These are phyloP conservation scores for Cryptosporidium andersoni DNA, from an alignment of 169 alveolate species.

Conservation along the genomic window DNA sequence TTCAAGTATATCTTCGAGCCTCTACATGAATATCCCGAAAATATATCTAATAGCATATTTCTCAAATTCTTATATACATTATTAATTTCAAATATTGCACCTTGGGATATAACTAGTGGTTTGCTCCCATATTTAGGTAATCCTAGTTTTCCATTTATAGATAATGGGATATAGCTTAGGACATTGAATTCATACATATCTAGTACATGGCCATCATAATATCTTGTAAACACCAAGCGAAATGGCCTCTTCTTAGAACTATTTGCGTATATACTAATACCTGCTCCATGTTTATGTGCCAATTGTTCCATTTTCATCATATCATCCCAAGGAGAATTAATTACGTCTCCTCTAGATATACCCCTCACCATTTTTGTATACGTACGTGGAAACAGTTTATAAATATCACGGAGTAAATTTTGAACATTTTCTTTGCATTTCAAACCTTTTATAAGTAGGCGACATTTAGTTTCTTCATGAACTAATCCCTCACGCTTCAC, in stretches of 20 bases:
- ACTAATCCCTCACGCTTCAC: constrained; percentile 53
- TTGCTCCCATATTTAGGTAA: constrained; percentile 64
- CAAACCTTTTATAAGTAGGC: constrained; percentile 56
- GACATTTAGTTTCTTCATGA: constrained; percentile 62
- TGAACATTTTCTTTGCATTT: constrained; percentile 64
- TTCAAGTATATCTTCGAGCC: constrained; percentile 47
- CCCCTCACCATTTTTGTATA: constrained; percentile 59
- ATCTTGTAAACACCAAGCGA: constrained; percentile 50
- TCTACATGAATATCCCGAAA: constrained; percentile 51
- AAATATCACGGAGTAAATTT: constrained; percentile 15
- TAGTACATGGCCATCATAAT: constrained; percentile 49
- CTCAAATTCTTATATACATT: constrained; percentile 51
- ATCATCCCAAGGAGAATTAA: constrained; percentile 58
- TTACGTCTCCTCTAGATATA: constrained; percentile 34
- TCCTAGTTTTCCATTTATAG: not conserved
- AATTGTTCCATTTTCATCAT: constrained; percentile 41
- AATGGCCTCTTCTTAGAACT: constrained; percentile 62
- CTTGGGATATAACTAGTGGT: constrained; percentile 63
- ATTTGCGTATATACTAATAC: constrained; percentile 64
- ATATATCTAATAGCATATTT: constrained; percentile 41
- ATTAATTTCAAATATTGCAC: constrained; percentile 54
- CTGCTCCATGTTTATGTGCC: constrained; percentile 53
- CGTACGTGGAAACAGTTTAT: constrained; percentile 39
- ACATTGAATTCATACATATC: constrained; percentile 67
- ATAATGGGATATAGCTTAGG: constrained; percentile 22